Conservation (phyloP, 1,284 basidiomycete genomes). For the Heterobasidion occidentale region DNA sequence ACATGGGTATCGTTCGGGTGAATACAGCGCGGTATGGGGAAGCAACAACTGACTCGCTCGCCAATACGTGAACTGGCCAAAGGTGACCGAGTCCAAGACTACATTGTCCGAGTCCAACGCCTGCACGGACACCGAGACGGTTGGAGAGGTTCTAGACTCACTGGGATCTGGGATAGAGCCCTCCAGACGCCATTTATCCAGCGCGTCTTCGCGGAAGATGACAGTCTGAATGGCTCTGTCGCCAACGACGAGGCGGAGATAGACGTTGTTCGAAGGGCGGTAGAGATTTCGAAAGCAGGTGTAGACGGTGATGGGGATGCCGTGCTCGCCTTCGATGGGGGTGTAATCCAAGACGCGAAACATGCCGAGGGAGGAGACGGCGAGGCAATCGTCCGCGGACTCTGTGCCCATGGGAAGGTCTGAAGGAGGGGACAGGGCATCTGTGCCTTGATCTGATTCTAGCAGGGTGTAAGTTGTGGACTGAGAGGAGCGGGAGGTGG, state of each 20-base stretch:
- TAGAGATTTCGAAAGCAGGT: constrained; percentile 44
- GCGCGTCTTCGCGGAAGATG: constrained; percentile 36
- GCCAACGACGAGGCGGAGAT: constrained; percentile 63
- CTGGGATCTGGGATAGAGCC: constrained; percentile 42
- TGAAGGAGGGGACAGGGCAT: too few relatives aligned
- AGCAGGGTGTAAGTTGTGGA: neutral
- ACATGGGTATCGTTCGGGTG: neutral
- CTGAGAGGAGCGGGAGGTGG: neutral
- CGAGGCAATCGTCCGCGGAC: neutral
- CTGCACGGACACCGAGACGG: constrained; percentile 52
- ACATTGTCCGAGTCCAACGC: constrained; percentile 45
- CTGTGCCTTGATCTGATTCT: too few relatives aligned
- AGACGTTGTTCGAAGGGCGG: constrained; percentile 35
- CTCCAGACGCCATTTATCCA: constrained; percentile 52
- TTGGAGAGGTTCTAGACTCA: constrained; percentile 21
- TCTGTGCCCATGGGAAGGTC: too few relatives aligned
- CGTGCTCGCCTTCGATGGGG: constrained; percentile 51
- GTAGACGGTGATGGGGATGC: constrained; percentile 49
- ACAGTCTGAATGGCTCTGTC: constrained; percentile 49
- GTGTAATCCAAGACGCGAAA: constrained; percentile 54
- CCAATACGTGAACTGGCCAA: constrained; percentile 69
- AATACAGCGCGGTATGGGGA: neutral
- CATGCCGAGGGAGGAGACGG: constrained; percentile 38
- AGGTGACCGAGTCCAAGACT: constrained; percentile 53
- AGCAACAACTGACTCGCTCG: constrained; percentile 30